A percentile compares a stretch with the other conserved stretches of the same genome.
Conservation (phyloP, 2,329 filamentous ascomycete species). For the Ophiostoma ips region DNA sequence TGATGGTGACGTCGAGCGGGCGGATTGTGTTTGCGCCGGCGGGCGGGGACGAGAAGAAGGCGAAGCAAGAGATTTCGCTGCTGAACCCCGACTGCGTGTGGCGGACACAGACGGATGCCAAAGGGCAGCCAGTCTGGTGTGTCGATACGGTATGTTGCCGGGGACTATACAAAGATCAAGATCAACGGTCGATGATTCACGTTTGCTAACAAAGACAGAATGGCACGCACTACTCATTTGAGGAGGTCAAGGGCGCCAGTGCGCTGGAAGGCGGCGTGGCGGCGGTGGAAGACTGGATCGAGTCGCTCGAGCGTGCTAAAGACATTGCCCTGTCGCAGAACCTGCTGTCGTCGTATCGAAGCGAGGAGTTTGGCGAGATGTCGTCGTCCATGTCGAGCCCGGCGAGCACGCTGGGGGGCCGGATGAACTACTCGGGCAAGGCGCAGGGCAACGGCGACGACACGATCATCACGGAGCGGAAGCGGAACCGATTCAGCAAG, state of each 20-base stretch:
- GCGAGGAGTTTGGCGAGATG: conserved; percentile 55
- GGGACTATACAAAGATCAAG: no score
- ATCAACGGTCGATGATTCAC: no score
- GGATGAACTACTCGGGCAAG: conserved; percentile 40
- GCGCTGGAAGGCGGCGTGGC: conserved; percentile 49
- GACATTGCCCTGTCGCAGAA: conserved; percentile 70
- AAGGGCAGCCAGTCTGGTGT: conserved; percentile 76
- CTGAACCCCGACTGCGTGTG: conserved; percentile 62
- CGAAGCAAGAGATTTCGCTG: conserved; percentile 84
- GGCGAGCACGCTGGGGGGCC: conserved; percentile 54
- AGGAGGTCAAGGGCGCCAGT: conserved; percentile 65
- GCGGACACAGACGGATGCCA: conserved; percentile 70
- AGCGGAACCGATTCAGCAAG: conserved; percentile 68
- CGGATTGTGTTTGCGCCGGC: conserved; percentile 81
- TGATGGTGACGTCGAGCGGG: conserved; percentile 88
- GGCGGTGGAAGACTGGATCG: conserved; percentile 82
- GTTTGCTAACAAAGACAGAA: conserved; percentile 37
- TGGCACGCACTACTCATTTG: conserved; percentile 84
- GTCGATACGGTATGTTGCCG: conserved; percentile 88
- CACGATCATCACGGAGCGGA: conserved; percentile 25
- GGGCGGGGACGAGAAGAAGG: conserved; percentile 89
- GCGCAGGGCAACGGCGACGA: conserved; percentile 43
- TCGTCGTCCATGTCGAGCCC: conserved; percentile 63
- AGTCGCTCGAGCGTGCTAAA: conserved; percentile 71
- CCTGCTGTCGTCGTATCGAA: conserved; percentile 49